Conservation (phyloP, 2,329 filamentous ascomycete species). For the Magnaporthiopsis poae region DNA sequence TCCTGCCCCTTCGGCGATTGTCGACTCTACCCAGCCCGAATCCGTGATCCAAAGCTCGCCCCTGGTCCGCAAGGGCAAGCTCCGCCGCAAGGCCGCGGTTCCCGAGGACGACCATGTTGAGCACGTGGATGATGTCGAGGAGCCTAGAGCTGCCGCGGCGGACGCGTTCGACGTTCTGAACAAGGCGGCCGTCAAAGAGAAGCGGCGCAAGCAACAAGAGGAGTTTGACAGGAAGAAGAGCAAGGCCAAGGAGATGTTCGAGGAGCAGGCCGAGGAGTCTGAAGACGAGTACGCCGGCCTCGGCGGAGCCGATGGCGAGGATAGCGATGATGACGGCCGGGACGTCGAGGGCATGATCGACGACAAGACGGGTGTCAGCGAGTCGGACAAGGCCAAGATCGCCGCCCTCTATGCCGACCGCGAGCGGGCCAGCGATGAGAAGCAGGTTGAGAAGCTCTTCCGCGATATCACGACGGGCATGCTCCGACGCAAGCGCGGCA, state of each 20-base stretch:
- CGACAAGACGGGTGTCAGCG: constrained; percentile 63
- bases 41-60: constrained; percentile 40
- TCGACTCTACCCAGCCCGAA: constrained; percentile 37
- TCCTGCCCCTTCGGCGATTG: constrained; percentile 19
- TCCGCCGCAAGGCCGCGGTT: constrained; percentile 29
- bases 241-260: constrained; percentile 74
- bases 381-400: constrained; percentile 69
- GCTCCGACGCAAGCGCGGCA: constrained; percentile 71
- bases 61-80: constrained; percentile 48
- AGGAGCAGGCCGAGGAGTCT: constrained; percentile 92
- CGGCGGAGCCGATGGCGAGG: constrained; percentile 81
- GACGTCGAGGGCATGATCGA: constrained; percentile 79
- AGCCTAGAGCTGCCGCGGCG: neutral
- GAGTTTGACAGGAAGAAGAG: constrained; percentile 77
- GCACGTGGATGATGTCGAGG: neutral
- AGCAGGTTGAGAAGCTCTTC: constrained; percentile 80
- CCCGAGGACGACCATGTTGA: constrained; percentile 14
- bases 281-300: constrained; percentile 96
- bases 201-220: constrained; percentile 38
- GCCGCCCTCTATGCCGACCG: constrained; percentile 81
- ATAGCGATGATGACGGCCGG: constrained; percentile 65
- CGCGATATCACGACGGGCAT: constrained; percentile 85
- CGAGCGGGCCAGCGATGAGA: constrained; percentile 71
- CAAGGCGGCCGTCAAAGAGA: constrained; percentile 45
- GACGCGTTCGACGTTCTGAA: constrained; percentile 21